These are phyloP conservation scores for Neobulgaria alba DNA, from an alignment of 2,329 filamentous ascomycete genomes.

Conservation along the genomic window DNA sequence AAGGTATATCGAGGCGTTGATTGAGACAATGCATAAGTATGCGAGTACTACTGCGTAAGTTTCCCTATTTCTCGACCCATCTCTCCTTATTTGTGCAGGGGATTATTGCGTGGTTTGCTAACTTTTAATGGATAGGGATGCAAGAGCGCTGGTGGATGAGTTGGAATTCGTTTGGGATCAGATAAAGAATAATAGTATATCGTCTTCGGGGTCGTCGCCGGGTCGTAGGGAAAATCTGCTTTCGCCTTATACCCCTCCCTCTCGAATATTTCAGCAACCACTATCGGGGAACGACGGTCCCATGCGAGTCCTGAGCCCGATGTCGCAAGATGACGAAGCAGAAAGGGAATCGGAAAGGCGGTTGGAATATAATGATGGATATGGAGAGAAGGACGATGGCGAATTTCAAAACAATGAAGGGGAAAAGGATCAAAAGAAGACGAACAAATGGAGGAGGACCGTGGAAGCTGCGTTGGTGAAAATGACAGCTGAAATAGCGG, in stretches of 20 bases:
- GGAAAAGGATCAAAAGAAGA: slow-evolving; percentile 32
- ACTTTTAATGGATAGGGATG: slow-evolving; percentile 61
- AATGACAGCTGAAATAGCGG: slow-evolving; percentile 86
- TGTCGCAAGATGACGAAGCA: slow-evolving; percentile 73
- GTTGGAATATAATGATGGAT: slow-evolving; percentile 33
- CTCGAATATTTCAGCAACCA: slow-evolving; percentile 37
- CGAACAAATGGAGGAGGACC: slow-evolving; percentile 64
- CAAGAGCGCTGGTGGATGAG: slow-evolving; percentile 79
- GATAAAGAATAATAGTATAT: slow-evolving; percentile 76
- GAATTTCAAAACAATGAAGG: slow-evolving; percentile 35
- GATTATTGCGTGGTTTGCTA: too few species aligned
- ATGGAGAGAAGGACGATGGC: slow-evolving; percentile 35
- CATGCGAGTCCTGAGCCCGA: slow-evolving; percentile 70
- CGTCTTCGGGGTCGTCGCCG: slow-evolving; percentile 50
- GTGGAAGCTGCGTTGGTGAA: slow-evolving; percentile 82
- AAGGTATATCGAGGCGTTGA: slow-evolving; percentile 85
- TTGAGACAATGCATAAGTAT: slow-evolving; percentile 95
- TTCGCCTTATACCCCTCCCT: slow-evolving; percentile 16
- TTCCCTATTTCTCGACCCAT: too few species aligned
- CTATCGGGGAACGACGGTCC: slow-evolving; percentile 43
- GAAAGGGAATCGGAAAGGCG: slow-evolving; percentile 42
- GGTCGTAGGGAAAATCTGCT: slow-evolving; percentile 29
- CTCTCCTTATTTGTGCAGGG: neutral
- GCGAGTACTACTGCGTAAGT: slow-evolving; percentile 70
- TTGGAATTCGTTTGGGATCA: slow-evolving; percentile 99